Conservation (phyloP, 306 rosid genomes). For the Carpinus fangiana region DNA sequence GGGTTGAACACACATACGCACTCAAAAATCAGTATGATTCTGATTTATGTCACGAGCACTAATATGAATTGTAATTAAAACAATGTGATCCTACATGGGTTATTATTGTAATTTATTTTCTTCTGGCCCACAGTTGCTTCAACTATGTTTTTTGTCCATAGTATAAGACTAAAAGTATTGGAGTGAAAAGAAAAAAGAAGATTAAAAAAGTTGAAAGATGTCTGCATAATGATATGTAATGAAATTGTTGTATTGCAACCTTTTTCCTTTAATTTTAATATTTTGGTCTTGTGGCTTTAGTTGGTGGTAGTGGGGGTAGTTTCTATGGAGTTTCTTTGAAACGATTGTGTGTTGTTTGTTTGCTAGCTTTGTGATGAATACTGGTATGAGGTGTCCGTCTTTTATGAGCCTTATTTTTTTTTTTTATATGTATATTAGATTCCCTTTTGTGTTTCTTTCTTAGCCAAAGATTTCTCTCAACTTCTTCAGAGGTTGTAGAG, state of each 20-base stretch:
- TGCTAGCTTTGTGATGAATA: conserved; percentile 52
- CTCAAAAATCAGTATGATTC: neutral
- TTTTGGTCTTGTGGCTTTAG: no score
- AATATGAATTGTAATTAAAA: no score
- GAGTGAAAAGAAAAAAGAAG: conserved; percentile 38
- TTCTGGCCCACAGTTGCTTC: no score
- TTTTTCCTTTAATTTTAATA: no score
- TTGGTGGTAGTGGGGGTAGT: conserved; percentile 86
- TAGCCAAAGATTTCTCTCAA: conserved; percentile 39
- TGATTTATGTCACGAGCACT: no score
- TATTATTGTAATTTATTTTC: no score
- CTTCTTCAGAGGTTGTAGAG: conserved; percentile 23
- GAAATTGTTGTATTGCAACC: no score
- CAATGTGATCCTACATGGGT: no score
- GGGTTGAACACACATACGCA: neutral
- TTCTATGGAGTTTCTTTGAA: conserved; percentile 79
- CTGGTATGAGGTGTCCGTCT: conserved; percentile 44
- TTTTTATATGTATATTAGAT: conserved; percentile 28
- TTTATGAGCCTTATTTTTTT: conserved; percentile 22
- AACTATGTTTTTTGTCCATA: no score
- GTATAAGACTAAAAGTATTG: conserved; percentile 18
- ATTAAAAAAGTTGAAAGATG: conserved; percentile 31
- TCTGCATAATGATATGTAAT: conserved; percentile 21
- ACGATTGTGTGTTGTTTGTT: conserved; percentile 68
- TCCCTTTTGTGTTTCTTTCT: conserved; percentile 45